phyloP scores from a whole-genome alignment of 2,329 filamentous ascomycete genomes.

The Colletotrichum sp. region DNA sequence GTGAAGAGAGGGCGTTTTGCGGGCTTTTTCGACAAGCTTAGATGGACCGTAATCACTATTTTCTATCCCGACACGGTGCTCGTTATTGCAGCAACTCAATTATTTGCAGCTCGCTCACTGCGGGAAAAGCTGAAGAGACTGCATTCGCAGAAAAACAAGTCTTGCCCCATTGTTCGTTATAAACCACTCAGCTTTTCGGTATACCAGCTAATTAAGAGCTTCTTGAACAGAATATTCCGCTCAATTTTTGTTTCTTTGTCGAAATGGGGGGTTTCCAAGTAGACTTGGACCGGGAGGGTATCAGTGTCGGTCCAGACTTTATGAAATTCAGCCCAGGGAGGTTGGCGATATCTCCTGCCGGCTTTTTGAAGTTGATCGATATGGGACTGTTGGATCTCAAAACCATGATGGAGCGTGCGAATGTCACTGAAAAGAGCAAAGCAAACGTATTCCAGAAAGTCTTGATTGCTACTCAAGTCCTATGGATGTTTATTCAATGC shows the following conservation, averaged over 20 bases:
- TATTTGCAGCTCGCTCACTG: neutral
- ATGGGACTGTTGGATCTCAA: neutral
- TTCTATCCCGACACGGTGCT: conserved; percentile 37
- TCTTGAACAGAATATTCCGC: neutral
- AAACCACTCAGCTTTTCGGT: no score
- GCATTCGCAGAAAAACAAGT: rapidly evolving
- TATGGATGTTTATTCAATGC: conserved; percentile 41
- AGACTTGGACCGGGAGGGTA: neutral
- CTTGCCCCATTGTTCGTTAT: neutral
- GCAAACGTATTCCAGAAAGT: conserved; percentile 37
- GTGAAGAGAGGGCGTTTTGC: neutral
- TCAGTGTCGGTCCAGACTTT: neutral
- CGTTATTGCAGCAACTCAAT: conserved; percentile 25
- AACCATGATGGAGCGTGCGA: neutral
- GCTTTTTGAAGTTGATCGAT: conserved; percentile 9
- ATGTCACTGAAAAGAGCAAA: conserved; percentile 42
- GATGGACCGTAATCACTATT: conserved; percentile 34
- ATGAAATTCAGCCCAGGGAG: neutral
- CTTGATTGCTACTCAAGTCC: conserved; percentile 40
- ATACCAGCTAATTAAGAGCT: rapidly evolving
- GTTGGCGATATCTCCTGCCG: neutral
- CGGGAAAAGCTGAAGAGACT: neutral
- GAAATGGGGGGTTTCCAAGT: conserved; percentile 33
- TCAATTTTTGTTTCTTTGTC: conserved; percentile 32
- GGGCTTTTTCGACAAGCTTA: conserved; percentile 23